Evolutionary conservation across 2,329 filamentous ascomycete genomes (phyloP).

Genomic region (Spiromastix sp.): DNA sequence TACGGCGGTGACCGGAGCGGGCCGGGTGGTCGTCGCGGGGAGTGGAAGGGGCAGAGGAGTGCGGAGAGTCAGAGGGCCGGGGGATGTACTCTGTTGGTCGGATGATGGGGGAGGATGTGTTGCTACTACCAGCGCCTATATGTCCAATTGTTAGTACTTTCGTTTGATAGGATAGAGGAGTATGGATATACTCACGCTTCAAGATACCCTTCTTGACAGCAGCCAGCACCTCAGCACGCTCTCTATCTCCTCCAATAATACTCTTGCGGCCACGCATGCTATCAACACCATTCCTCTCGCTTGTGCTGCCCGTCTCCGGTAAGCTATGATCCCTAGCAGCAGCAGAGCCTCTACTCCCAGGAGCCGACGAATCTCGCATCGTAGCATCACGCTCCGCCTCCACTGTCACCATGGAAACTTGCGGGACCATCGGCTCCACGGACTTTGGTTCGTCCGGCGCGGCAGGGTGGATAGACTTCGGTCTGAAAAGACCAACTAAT

Average conservation of each 20-base stretch:
- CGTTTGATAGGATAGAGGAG: neutral
- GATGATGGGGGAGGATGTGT: conserved; percentile 56
- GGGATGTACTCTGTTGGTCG: conserved; percentile 53
- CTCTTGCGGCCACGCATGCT: conserved; percentile 50
- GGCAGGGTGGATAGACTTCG: conserved; percentile 79
- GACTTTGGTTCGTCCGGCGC: conserved; percentile 56
- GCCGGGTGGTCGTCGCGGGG: conserved; percentile 63
- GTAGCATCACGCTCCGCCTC: conserved; percentile 62
- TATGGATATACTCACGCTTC: conserved; percentile 47
- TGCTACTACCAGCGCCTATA: conserved; percentile 4
- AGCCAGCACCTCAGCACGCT: conserved; percentile 82
- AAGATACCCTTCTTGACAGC: conserved; percentile 92
- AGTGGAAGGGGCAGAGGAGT: conserved; percentile 78
- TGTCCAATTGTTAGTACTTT: neutral
- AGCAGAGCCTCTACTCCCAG: conserved; percentile 6
- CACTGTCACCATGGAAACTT: conserved; percentile 90
- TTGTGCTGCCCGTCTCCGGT: conserved; percentile 1
- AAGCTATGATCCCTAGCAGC: too few species aligned
- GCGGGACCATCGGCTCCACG: conserved; percentile 59
- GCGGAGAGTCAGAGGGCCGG: conserved; percentile 63
- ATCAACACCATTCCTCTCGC: conserved; percentile 1
- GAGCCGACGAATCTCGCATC: neutral
- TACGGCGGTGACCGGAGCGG: conserved; percentile 49
- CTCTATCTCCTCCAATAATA: conserved; percentile 80
- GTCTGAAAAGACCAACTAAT: conserved; percentile 85